phyloP scores from a whole-genome alignment of 257 asterid species.

The Lycium ferocissimum region DNA sequence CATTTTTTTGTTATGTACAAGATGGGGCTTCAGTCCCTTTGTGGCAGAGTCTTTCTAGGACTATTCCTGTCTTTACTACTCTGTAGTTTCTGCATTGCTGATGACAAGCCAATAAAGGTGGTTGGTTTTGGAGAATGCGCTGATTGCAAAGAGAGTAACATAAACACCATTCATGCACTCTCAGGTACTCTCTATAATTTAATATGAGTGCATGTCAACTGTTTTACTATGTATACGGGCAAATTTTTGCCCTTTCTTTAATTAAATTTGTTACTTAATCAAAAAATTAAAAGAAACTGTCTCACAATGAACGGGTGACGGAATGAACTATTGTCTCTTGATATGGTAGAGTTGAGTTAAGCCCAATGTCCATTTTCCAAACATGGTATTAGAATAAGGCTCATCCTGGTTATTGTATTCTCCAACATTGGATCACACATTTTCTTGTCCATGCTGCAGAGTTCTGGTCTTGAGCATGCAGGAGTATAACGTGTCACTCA shows the following conservation, averaged over 20 bases:
- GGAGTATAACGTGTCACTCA: neutral
- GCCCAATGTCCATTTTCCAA: neutral
- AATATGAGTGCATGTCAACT: neutral
- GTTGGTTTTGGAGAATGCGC: constrained; percentile 61
- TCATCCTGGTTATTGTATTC: neutral
- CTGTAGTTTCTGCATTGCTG: constrained; percentile 40
- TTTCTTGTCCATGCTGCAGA: neutral
- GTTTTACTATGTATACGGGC: too few relatives aligned
- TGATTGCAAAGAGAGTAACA: constrained; percentile 52
- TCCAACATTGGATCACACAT: neutral
- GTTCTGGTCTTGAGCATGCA: neutral
- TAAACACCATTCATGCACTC: constrained; percentile 48
- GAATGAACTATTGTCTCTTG: neutral
- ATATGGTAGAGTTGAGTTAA: neutral
- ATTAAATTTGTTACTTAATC: too few relatives aligned
- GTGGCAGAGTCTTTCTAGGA: constrained; percentile 38
- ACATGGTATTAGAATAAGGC: neutral
- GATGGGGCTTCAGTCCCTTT: constrained; percentile 44
- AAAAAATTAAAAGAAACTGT: too few relatives aligned
- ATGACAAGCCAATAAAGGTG: constrained; percentile 43
- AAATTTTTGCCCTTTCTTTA: too few relatives aligned
- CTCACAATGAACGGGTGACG: neutral
- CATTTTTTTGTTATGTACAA: neutral
- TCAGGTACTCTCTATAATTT: constrained; percentile 41
- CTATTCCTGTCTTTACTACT: constrained; percentile 33